Evolutionary conservation across 2,329 filamentous ascomycete genomes (phyloP).

Genomic region (Scedosporium boydii): DNA sequence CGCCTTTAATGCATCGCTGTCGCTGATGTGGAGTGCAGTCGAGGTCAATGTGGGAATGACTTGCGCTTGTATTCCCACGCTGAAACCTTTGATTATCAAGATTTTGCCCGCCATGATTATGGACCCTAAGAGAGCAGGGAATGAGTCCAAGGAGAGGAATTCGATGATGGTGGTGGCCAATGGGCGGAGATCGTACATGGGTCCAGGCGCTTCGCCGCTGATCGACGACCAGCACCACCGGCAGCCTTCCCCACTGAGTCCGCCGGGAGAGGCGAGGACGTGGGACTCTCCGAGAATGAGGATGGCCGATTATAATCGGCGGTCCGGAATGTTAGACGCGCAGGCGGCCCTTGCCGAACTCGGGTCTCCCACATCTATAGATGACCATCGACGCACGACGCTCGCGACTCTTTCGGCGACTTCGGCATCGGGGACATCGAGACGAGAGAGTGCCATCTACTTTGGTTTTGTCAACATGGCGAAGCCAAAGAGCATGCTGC

Average conservation of each 20-base stretch:
- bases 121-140: conserved; percentile 21
- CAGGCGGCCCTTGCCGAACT: not conserved
- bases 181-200: not conserved
- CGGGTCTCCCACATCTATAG: not conserved
- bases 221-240: not conserved
- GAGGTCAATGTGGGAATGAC: conserved; percentile 88
- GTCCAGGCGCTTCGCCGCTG: not conserved
- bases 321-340: not conserved
- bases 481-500: conserved; percentile 60
- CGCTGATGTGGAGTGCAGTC: conserved; percentile 88
- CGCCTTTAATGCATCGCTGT: conserved; percentile 68
- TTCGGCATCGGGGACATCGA: not conserved
- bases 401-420: conserved; percentile 21
- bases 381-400: conserved; percentile 12
- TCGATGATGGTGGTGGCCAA: not conserved
- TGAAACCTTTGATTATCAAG: conserved; percentile 73
- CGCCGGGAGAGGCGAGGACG: not conserved
- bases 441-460: conserved; percentile 41
- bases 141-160: not conserved
- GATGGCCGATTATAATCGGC: not conserved
- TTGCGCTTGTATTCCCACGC: conserved; percentile 82
- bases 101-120: conserved; percentile 48
- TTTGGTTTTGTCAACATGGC: conserved; percentile 71
- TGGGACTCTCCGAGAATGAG: not conserved
- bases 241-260: not conserved